Evolutionary conservation across 2,329 filamentous ascomycete genomes (phyloP).

Genomic region (Aspergillus latus): DNA sequence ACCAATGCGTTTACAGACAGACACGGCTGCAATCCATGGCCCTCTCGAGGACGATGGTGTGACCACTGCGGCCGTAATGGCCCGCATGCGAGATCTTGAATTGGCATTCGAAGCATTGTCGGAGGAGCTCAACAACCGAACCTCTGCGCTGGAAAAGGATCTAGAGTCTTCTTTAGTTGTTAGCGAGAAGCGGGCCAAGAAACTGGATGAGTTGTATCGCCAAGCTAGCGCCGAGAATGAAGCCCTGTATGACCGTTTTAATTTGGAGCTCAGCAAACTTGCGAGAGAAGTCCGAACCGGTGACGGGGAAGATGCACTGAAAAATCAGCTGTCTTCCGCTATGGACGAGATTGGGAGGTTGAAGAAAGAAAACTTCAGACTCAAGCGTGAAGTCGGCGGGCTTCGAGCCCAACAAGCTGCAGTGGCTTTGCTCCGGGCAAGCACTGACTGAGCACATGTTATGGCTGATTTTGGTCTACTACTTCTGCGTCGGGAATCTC

Average conservation of each 20-base stretch:
- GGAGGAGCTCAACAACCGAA: slow-evolving; percentile 60
- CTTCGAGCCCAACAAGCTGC: slow-evolving; percentile 53
- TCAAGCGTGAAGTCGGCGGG: slow-evolving; percentile 80
- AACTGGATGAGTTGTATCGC: slow-evolving; percentile 84
- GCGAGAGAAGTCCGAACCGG: slow-evolving; percentile 72
- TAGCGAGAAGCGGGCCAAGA: slow-evolving; percentile 74
- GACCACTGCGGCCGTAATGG: slow-evolving; percentile 30
- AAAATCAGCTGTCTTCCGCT: slow-evolving; percentile 67
- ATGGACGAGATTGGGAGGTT: slow-evolving; percentile 74
- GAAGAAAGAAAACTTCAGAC: slow-evolving; percentile 80
- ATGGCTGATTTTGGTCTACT: neutral
- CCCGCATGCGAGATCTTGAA: slow-evolving; percentile 66
- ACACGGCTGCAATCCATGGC: slow-evolving; percentile 33
- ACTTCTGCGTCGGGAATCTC: slow-evolving; percentile 2
- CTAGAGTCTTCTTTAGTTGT: slow-evolving; percentile 70
- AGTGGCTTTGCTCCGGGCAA: slow-evolving; percentile 32
- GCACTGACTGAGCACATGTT: slow-evolving; percentile 8
- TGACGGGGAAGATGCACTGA: slow-evolving; percentile 76
- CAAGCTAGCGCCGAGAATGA: slow-evolving; percentile 90
- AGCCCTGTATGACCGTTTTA: slow-evolving; percentile 86
- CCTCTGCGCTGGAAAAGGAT: slow-evolving; percentile 66
- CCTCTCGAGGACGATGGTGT: slow-evolving; percentile 16
- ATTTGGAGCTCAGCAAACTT: slow-evolving; percentile 83
- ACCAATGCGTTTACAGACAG: slow-evolving; percentile 36
- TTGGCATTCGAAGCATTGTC: slow-evolving; percentile 62